Evolutionary conservation across 1,284 basidiomycete genomes (phyloP), one percentile per base, ranked within the genome.

Genomic region (Lignosus rhinocerotis): DNA sequence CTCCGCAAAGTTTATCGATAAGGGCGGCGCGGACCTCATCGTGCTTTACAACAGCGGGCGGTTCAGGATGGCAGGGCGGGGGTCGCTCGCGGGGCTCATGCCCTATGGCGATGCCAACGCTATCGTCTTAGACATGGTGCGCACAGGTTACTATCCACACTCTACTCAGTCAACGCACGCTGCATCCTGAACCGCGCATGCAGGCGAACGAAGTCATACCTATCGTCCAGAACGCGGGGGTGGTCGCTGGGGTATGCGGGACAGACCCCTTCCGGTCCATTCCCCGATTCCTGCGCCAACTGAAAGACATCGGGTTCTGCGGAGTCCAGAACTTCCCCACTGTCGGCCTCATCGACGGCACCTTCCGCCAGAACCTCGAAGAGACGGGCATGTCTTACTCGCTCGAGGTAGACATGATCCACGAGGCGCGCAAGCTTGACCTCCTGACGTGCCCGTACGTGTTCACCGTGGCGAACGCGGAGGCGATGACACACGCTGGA

Each of bases 251-350:
- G 16, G 66, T 67, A 21, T 67, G 64, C 53, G 66, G 59, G n/a
- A 66, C 66, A 8, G 66, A 67, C 55, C 66, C 66, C 6, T 67
- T 67, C 53, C 65, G 64, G 17, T 56, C 54, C 39, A 67, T 67
- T 63, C 64, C 66, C 9, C 66, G 60, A 38, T 67, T 67, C 56
- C 62, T 67, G 31, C 59, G 60, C 25, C 56, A 66, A 59, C 63
- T 67, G 11, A 46, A 58, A 19, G 60, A 60, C 32, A 48, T 64
- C 61, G 66, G 66, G 33, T 66, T 67, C 61, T 63, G 66, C 53
- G 66, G 66, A 48, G 66, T 67, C 58, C 66, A 67, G 61, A 67
- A 67, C 53, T 67, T 67, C 61, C 66, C 66, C 9, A 67, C 66
- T 41, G 66, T 67, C 48, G 66, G 66, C 30, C 66, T 66, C 44